A percentile compares a stretch with the other conserved stretches of the same genome.
phyloP scores from a whole-genome alignment of 2,329 filamentous ascomycete genomes.

The Metarhizium anisopliae region DNA sequence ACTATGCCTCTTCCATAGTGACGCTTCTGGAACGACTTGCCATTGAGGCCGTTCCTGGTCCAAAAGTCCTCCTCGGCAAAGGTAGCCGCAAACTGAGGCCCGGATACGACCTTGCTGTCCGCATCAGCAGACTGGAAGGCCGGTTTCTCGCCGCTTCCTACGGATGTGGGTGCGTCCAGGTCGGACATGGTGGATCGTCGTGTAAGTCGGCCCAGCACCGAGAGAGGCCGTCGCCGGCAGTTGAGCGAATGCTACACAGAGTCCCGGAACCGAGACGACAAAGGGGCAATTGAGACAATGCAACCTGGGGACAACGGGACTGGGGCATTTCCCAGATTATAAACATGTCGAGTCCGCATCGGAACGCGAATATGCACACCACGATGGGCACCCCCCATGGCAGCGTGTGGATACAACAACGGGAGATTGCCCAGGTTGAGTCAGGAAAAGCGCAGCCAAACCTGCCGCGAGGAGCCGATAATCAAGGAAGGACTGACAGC shows the following conservation, averaged over 20 bases:
- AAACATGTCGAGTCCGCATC: background rate
- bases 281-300: background rate
- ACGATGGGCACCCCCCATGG: background rate
- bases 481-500: background rate
- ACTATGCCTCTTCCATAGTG: constrained; percentile 20
- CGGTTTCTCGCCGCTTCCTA: constrained; percentile 6
- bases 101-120: constrained; percentile 5
- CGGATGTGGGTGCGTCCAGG: background rate
- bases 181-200: constrained; percentile 1
- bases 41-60: constrained; percentile 26
- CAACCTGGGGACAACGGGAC: background rate
- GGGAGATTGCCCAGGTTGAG: background rate
- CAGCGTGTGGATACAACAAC: background rate
- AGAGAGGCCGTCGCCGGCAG: background rate
- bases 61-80: constrained; percentile 20
- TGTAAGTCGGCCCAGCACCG: background rate
- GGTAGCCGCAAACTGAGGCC: constrained; percentile 6
- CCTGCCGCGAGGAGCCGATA: background rate
- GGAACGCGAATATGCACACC: background rate
- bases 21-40: constrained; percentile 25
- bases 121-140: background rate
- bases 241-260: background rate
- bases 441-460: background rate
- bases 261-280: background rate
- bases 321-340: background rate